Conservation (phyloP, 306 rosid species). For the Begonia peltatifolia region DNA sequence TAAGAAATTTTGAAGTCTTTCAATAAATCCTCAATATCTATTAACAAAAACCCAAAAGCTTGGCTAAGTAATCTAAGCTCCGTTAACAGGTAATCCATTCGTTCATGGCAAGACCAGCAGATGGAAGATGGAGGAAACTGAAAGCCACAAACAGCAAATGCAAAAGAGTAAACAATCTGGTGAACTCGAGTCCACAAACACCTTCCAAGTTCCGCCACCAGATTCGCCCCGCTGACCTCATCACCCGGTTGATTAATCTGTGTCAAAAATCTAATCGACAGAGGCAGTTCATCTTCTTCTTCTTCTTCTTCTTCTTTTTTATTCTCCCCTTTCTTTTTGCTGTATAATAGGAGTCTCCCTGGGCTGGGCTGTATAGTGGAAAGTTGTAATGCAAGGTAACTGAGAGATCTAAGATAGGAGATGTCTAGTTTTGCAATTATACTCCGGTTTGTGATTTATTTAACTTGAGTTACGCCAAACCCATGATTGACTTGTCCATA, state of each 20-base stretch:
- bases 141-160: constrained; percentile 10
- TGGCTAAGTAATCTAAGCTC: background rate
- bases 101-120: constrained; percentile 13
- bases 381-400: constrained; percentile 17
- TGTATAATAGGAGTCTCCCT: constrained; percentile 13
- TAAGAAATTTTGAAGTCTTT: constrained; percentile 15
- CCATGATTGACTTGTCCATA: background rate
- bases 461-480: background rate
- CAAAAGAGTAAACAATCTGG: constrained; percentile 20
- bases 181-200: constrained; percentile 15
- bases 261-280: constrained; percentile 25
- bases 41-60: background rate
- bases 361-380: constrained; percentile 47
- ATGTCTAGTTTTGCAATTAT: constrained; percentile 28
- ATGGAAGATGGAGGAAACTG: constrained; percentile 14
- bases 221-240: constrained; percentile 15
- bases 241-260: constrained; percentile 23
- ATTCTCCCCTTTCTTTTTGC: constrained; percentile 5
- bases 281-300: constrained; percentile 21
- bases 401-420: constrained; percentile 25
- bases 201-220: constrained; percentile 9
- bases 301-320: constrained; percentile 16
- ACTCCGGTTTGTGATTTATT: constrained; percentile 29
- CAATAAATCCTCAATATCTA: too few relatives aligned
- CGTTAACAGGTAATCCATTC: constrained; percentile 29